Base-by-base conservation (phyloP, 1,139 yeast species). In the Diutina pseudorugosa region DNA sequence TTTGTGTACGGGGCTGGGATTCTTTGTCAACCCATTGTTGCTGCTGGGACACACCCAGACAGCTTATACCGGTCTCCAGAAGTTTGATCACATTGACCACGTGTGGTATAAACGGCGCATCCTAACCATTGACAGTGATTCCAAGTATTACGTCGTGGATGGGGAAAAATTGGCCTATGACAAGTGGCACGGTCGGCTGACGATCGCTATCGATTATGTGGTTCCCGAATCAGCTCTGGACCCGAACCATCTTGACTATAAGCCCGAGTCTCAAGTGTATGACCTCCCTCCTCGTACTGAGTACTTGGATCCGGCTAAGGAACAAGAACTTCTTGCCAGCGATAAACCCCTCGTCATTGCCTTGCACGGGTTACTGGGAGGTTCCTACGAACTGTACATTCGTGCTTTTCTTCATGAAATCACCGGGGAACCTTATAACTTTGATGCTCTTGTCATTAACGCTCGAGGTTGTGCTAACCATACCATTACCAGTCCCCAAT, bases 381-480 rank as follows among this genome's bases (percentile, higher is more conserved):
- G 86, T 0, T 79, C 84, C 9, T 76, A 75, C 59, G 86, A 80
- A 61, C 68, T 79, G 47, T 80, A 80, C 55, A 73, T 80, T 27
- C 65, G 84, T 45, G 69, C 80, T 2, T 67, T 73, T 33, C 59
- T 79, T 44, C 55, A 62, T 45, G 62, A 66, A 49, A 64, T 77
- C 43, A 56, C 59, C 7, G 58, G 59, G 0, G 63, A 63, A 1
- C 68, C 70, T 36, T 62, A 62, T 57, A 66, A 65, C 12, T 76
- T 80, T 56, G 83, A 80, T 60, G 80, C 79, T 1, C 62, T 79
- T 56, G 84, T 79, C 11, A 61, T 80, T 52, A 80, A 79, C 57
- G 72, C 82, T 3, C 66, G 86, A 52, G 86, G 86, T 1, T 80
- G 86, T 62, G 81, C 83, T 50, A 69, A 78, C 55, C 80, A 81